A percentile compares a stretch with the other conserved stretches of the same genome.
These are phyloP conservation scores for Amphirosellinia nigrospora DNA, from an alignment of 495 filamentous ascomycete genomes.

Conservation along the genomic window DNA sequence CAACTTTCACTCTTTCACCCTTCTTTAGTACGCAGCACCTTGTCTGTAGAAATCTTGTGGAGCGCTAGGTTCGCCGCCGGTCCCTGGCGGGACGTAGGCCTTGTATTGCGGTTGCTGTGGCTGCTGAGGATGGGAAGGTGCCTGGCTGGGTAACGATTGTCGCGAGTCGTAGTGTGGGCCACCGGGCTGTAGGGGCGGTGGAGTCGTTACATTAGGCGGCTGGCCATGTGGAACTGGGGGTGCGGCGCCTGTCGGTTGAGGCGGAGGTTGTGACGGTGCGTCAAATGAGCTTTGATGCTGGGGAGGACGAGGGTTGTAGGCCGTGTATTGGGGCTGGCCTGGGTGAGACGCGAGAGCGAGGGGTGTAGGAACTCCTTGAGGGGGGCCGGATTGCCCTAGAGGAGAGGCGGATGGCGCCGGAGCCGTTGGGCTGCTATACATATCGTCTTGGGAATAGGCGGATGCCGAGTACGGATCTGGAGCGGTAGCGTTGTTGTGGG, in stretches of 20 bases:
- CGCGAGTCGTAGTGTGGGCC: constrained; percentile 49
- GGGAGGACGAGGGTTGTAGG: constrained; percentile 49
- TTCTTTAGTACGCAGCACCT: constrained; percentile 35
- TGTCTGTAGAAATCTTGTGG: constrained; percentile 49
- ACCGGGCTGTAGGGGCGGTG: constrained; percentile 45
- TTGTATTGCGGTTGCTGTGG: constrained; percentile 52
- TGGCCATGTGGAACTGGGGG: constrained; percentile 54
- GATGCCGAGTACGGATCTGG: constrained; percentile 63
- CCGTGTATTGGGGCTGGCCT: constrained; percentile 46
- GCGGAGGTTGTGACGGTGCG: constrained; percentile 52
- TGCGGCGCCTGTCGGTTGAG: constrained; percentile 43
- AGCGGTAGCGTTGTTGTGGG: constrained; percentile 55
- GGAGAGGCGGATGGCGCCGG: constrained; percentile 35
- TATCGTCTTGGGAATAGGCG: constrained; percentile 65
- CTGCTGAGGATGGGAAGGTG: constrained; percentile 25
- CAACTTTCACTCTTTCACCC: background rate
- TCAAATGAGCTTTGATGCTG: constrained; percentile 51
- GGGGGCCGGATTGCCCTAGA: constrained; percentile 31
- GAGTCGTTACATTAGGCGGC: constrained; percentile 50
- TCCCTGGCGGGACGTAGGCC: constrained; percentile 45
- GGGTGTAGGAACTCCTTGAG: constrained; percentile 38
- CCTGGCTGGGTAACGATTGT: constrained; percentile 50
- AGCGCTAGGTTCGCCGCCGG: constrained; percentile 38
- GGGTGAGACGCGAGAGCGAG: constrained; percentile 38
- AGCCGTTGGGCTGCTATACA: constrained; percentile 46